Conservation (phyloP, 345 rosid species). For the Diplotaxis tenuifolia region DNA sequence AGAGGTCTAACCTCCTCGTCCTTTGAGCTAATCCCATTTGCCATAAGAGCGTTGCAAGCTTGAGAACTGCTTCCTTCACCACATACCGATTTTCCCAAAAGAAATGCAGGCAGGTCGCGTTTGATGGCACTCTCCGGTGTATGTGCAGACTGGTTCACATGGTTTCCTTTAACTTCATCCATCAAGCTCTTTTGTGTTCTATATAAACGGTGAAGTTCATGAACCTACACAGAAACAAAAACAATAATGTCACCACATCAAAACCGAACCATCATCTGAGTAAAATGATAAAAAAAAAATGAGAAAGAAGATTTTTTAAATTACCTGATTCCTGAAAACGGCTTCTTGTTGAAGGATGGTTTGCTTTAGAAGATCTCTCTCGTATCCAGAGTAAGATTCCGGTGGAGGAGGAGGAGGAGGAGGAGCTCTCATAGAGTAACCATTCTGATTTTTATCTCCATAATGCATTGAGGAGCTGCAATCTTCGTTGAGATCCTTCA, state of each 20-base stretch:
- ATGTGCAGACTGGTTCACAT: conserved; percentile 16
- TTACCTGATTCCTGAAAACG: conserved; percentile 78
- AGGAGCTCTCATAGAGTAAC: conserved; percentile 47
- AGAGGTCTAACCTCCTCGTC: conserved; percentile 63
- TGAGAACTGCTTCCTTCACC: conserved; percentile 49
- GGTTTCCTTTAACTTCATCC: conserved; percentile 52
- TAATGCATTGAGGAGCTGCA: conserved; percentile 58
- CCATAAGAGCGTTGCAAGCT: conserved; percentile 51
- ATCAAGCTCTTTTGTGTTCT: conserved; percentile 62
- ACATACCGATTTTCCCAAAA: conserved; percentile 45
- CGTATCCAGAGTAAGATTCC: conserved; percentile 51
- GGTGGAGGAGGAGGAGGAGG: no score
- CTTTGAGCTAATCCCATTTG: conserved; percentile 54
- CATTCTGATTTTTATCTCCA: conserved; percentile 54
- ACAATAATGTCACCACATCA: not conserved
- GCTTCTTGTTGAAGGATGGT: conserved; percentile 90
- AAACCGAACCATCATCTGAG: not conserved
- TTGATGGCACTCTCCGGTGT: conserved; percentile 44
- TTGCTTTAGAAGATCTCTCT: conserved; percentile 59
- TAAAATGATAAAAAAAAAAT: not conserved
- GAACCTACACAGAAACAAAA: conserved; percentile 22
- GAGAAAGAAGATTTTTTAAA: not conserved
- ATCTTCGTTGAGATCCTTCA: conserved; percentile 76
- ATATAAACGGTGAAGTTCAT: conserved; percentile 71
- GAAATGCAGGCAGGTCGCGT: conserved; percentile 57